phyloP scores from a whole-genome alignment of 169 alveolate genomes.

The Sarcocystis neurona region DNA sequence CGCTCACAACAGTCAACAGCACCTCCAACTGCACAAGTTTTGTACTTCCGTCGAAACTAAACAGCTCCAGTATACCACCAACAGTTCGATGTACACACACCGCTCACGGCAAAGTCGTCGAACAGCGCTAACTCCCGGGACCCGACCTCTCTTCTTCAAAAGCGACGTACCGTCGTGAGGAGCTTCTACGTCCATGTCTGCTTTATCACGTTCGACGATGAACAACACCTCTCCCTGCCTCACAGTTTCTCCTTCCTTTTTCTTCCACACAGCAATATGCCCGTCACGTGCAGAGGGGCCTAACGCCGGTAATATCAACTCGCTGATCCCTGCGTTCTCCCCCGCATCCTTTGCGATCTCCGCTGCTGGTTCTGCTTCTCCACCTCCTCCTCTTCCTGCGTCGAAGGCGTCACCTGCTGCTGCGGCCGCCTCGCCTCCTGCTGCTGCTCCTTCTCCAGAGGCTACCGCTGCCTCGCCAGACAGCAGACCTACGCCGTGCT shows the following conservation, averaged over 20 bases:
- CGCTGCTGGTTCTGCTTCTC: background rate
- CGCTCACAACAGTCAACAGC: too few relatives aligned
- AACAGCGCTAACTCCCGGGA: background rate
- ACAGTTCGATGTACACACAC: too few relatives aligned
- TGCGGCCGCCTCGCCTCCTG: background rate
- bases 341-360: too few relatives aligned
- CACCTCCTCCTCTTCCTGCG: background rate
- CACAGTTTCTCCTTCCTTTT: background rate
- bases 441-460: background rate
- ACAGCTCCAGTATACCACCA: too few relatives aligned
- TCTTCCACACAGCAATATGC: background rate
- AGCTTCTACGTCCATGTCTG: conserved; percentile 77
- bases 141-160: background rate
- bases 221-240: conserved; percentile 46
- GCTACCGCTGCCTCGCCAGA: background rate
- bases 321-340: too few relatives aligned
- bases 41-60: too few relatives aligned
- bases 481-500: background rate
- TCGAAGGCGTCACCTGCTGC: background rate
- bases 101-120: background rate
- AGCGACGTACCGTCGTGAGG: conserved; percentile 65
- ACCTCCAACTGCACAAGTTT: too few relatives aligned
- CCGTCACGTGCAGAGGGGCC: background rate
- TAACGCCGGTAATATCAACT: background rate
- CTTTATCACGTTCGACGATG: conserved; percentile 72